Evolutionary conservation across 2,329 filamentous ascomycete genomes (phyloP).

Genomic region (Sordariomycetes sp.): DNA sequence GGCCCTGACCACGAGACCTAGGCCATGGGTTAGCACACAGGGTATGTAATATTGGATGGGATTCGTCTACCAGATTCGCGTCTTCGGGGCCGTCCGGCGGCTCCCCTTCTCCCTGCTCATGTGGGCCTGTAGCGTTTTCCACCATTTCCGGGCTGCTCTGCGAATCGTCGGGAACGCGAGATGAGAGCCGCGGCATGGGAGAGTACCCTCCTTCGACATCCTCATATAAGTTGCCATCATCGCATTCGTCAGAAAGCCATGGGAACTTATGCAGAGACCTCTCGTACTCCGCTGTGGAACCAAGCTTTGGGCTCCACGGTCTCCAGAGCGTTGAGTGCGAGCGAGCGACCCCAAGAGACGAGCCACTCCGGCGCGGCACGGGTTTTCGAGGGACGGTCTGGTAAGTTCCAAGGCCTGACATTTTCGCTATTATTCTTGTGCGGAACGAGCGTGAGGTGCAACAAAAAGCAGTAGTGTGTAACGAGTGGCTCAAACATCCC

Average conservation of each 20-base stretch:
- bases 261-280: slow-evolving; percentile 17
- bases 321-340: slow-evolving; percentile 18
- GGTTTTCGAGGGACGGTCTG: neutral
- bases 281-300: slow-evolving; percentile 14
- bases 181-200: neutral
- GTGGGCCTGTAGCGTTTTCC: too few species aligned
- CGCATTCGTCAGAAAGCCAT: slow-evolving; percentile 11
- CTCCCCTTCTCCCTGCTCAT: neutral
- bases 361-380: neutral
- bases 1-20: slow-evolving; percentile 32
- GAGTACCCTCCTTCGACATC: slow-evolving; percentile 6
- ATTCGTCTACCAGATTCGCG: neutral
- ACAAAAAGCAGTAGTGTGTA: too few species aligned
- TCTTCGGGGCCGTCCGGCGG: neutral
- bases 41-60: neutral
- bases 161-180: neutral
- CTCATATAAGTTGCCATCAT: neutral
- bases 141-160: too few species aligned
- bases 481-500: too few species aligned
- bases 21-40: neutral
- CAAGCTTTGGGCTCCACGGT: slow-evolving; percentile 14
- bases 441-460: neutral
- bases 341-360: neutral
- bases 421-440: neutral
- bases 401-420: neutral